A percentile compares a stretch with the other conserved stretches of the same genome.
Conservation (phyloP, 345 rosid genomes). For the Gossypium thurberi region DNA sequence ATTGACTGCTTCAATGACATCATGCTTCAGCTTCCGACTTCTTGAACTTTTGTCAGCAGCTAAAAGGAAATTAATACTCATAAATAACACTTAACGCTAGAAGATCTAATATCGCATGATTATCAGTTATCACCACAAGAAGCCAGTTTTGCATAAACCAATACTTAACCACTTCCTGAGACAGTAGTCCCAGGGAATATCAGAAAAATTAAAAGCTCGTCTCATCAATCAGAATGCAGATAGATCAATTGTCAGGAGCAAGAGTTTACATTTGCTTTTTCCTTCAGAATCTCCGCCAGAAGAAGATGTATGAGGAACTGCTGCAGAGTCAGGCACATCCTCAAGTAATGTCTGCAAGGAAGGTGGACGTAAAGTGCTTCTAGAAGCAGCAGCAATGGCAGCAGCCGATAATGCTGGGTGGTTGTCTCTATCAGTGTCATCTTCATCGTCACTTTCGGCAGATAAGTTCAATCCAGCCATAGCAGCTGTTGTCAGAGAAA, state of each 20-base stretch:
- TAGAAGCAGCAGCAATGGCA: conserved; percentile 83
- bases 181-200: background rate
- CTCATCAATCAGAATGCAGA: background rate
- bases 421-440: conserved; percentile 43
- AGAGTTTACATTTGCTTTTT: conserved; percentile 68
- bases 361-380: conserved; percentile 87
- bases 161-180: background rate
- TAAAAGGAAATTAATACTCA: conserved; percentile 23
- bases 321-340: conserved; percentile 62
- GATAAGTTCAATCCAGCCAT: conserved; percentile 63
- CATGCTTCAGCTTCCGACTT: conserved; percentile 89
- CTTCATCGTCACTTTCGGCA: conserved; percentile 75
- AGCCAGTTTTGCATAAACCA: background rate
- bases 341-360: conserved; percentile 89
- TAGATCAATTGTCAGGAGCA: background rate
- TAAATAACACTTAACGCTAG: background rate
- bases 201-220: background rate
- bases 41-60: conserved; percentile 94
- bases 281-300: conserved; percentile 99
- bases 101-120: background rate
- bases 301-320: conserved; percentile 66
- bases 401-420: conserved; percentile 77
- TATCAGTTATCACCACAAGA: conserved; percentile 1
- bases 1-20: conserved; percentile 92
- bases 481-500: conserved; percentile 71